phyloP scores from a whole-genome alignment of 2,329 filamentous ascomycete genomes.

The Immersiporthe knoxdaviesiana region DNA sequence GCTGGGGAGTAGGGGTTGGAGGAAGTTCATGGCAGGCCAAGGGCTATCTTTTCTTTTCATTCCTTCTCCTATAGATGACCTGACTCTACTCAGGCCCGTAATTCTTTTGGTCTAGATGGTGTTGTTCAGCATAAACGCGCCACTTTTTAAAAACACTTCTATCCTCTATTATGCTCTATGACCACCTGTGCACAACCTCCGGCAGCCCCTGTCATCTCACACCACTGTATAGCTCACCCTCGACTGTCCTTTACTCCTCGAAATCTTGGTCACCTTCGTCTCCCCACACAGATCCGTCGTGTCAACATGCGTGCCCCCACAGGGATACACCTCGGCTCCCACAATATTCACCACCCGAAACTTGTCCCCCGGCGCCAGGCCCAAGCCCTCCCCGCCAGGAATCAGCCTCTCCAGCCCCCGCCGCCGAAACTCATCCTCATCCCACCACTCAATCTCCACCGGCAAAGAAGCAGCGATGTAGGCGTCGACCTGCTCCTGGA shows the following conservation, averaged over 20 bases:
- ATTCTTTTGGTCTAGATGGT: not conserved
- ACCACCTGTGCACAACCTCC: no score
- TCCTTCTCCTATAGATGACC: not conserved
- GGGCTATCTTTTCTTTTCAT: not conserved
- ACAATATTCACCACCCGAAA: slow-evolving; percentile 71
- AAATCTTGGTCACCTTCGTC: slow-evolving; percentile 69
- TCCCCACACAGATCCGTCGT: slow-evolving; percentile 61
- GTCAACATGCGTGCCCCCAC: slow-evolving; percentile 74
- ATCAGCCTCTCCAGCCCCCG: slow-evolving; percentile 59
- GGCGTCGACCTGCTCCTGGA: slow-evolving; percentile 65
- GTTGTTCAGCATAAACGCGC: not conserved
- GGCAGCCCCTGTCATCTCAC: no score
- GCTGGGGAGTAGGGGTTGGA: no score
- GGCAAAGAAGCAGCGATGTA: slow-evolving; percentile 59
- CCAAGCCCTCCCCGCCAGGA: slow-evolving; percentile 49
- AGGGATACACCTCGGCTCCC: slow-evolving; percentile 71
- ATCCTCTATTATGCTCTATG: no score
- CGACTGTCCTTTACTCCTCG: slow-evolving; percentile 64
- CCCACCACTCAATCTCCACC: slow-evolving; percentile 53
- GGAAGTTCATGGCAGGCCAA: not conserved
- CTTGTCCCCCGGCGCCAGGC: slow-evolving; percentile 52
- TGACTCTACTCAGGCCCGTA: not conserved
- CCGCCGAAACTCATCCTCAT: slow-evolving; percentile 61
- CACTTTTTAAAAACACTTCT: not conserved
- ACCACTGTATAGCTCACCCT: slow-evolving; percentile 53